These are phyloP conservation scores for Colletotrichum eremochloae DNA, from an alignment of 2,329 filamentous ascomycete genomes.

Conservation along the genomic window DNA sequence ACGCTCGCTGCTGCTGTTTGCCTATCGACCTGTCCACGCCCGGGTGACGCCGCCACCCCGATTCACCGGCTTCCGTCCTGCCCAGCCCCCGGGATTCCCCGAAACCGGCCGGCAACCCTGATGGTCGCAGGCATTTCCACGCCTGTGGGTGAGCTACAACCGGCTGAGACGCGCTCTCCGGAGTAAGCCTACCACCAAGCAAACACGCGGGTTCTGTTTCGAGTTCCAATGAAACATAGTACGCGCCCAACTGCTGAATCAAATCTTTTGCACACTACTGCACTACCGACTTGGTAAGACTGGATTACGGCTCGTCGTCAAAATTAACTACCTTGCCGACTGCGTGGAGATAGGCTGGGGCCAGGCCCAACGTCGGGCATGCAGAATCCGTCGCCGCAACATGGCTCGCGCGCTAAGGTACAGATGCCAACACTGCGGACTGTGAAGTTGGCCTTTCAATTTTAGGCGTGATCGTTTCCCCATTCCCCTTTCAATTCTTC, in stretches of 20 bases:
- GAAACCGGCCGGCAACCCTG: conserved; percentile 9
- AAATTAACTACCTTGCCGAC: conserved; percentile 24
- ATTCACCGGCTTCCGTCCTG: not conserved
- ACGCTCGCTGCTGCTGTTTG: not conserved
- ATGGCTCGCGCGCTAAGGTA: not conserved
- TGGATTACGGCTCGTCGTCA: conserved; percentile 11
- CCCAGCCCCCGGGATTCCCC: not conserved
- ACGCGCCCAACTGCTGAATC: not conserved
- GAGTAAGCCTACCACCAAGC: not conserved
- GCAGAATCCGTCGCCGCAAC: conserved; percentile 3
- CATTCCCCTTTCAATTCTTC: not conserved
- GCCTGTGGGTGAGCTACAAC: not conserved
- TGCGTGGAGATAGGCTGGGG: conserved; percentile 23
- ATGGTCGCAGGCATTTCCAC: not conserved
- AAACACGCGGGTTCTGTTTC: not conserved
- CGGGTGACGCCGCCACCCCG: not conserved
- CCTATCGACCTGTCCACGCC: not conserved
- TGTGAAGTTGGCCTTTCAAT: not conserved
- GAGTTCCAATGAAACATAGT: not conserved
- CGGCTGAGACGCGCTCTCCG: not conserved
- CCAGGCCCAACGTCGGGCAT: conserved; percentile 17
- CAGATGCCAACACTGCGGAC: not conserved
- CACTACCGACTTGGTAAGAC: not conserved
- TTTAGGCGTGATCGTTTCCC: not conserved
- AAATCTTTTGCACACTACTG: not conserved